These are phyloP conservation scores for Ricinus communis DNA, from an alignment of 345 rosid species.

Conservation along the genomic window DNA sequence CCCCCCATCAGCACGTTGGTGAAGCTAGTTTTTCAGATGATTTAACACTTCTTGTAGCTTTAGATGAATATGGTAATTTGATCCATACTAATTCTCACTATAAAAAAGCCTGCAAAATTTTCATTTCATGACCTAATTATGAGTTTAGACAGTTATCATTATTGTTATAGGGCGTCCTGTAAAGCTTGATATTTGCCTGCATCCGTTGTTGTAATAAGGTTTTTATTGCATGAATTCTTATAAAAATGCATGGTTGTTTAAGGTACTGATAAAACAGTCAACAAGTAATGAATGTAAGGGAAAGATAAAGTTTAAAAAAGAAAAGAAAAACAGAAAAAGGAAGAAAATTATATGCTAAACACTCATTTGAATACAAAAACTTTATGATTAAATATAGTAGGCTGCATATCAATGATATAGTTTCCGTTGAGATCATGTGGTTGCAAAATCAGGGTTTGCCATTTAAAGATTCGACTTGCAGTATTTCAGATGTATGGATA, in stretches of 20 bases:
- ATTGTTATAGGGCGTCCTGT: background rate
- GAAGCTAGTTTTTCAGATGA: conserved; percentile 67
- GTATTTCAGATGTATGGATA: background rate
- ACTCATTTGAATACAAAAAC: background rate
- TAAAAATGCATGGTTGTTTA: background rate
- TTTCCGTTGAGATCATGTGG: background rate
- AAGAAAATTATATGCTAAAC: background rate
- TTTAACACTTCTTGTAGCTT: conserved; percentile 69
- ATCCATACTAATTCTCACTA: background rate
- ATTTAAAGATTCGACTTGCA: background rate
- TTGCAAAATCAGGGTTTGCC: background rate
- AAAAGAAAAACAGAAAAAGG: background rate
- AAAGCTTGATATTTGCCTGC: background rate
- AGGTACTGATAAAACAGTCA: background rate
- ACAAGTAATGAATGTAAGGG: background rate
- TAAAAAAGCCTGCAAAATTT: background rate
- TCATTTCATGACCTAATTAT: background rate
- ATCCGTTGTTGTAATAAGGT: background rate
- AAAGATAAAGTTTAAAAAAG: background rate
- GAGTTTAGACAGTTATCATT: background rate
- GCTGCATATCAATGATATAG: background rate
- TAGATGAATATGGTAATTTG: conserved; percentile 75
- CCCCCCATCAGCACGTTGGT: conserved; percentile 65
- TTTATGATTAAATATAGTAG: background rate
- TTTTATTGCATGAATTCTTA: background rate